These are phyloP conservation scores for Cytospora piceicola DNA, from an alignment of 2,329 filamentous ascomycete species.

Conservation along the genomic window DNA sequence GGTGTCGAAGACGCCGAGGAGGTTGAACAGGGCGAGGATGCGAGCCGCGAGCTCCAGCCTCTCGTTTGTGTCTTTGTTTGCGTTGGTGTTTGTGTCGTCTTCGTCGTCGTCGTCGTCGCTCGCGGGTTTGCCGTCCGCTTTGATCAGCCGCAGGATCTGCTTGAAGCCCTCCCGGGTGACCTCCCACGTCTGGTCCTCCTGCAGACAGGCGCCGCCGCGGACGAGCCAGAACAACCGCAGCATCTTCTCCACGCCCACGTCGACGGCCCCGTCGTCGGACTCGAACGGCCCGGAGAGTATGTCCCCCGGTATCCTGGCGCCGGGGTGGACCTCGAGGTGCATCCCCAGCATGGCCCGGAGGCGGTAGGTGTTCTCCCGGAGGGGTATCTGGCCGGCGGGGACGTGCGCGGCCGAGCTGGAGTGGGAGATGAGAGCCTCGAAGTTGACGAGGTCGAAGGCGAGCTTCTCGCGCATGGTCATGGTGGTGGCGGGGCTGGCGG, in stretches of 20 bases:
- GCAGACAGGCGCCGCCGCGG: constrained; percentile 33
- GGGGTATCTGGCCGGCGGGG: not conserved
- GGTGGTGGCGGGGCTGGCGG: not conserved
- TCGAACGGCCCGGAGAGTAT: constrained; percentile 36
- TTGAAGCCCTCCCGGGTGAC: constrained; percentile 29
- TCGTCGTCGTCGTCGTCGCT: not conserved
- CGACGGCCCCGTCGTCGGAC: constrained; percentile 21
- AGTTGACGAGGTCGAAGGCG: constrained; percentile 18
- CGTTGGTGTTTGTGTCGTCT: not conserved
- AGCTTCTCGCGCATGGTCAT: constrained; percentile 29
- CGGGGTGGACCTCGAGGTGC: constrained; percentile 36
- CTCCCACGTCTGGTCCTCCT: constrained; percentile 37
- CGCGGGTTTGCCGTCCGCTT: not conserved
- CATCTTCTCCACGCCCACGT: constrained; percentile 29
- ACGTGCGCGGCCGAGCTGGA: not conserved
- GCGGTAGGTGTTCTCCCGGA: not conserved
- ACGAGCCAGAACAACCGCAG: constrained; percentile 39
- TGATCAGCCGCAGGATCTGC: constrained; percentile 24
- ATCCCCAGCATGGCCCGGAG: constrained; percentile 21
- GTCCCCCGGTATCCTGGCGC: constrained; percentile 34
- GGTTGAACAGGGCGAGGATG: constrained; percentile 22
- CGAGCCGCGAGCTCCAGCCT: constrained; percentile 19
- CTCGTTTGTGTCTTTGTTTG: not conserved
- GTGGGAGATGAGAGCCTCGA: constrained; percentile 6
- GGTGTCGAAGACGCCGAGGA: constrained; percentile 22